Percentiles rank a stretch among this genome's conserved stretches.
phyloP scores from a whole-genome alignment of 306 rosid species.

The Mimosa bimucronata region DNA sequence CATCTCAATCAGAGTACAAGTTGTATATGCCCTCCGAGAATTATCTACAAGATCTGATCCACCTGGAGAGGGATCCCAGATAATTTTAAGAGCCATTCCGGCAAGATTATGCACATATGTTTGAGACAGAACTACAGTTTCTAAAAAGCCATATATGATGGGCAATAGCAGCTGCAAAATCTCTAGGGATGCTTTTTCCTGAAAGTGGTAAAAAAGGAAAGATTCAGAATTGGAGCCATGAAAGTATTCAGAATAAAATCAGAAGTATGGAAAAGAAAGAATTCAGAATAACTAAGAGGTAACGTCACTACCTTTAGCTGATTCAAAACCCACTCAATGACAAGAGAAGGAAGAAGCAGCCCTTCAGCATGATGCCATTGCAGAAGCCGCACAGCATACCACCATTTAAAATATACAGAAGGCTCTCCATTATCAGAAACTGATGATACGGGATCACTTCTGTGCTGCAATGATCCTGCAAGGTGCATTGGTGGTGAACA shows the following conservation, averaged over 20 bases:
- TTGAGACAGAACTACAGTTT: conserved; percentile 82
- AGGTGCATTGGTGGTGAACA: conserved; percentile 62
- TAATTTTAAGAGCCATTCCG: conserved; percentile 69
- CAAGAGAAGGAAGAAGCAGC: conserved; percentile 76
- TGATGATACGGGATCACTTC: conserved; percentile 55
- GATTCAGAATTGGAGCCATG: conserved; percentile 37
- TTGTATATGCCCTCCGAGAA: conserved; percentile 85
- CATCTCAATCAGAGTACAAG: conserved; percentile 82
- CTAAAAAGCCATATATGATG: conserved; percentile 82
- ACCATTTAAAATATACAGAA: conserved; percentile 88
- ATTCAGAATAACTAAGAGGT: conserved; percentile 3
- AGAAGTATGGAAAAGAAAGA: background rate
- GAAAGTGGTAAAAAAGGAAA: conserved; percentile 42
- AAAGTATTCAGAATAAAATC: conserved; percentile 6
- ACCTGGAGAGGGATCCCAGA: conserved; percentile 87
- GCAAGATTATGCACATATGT: conserved; percentile 85
- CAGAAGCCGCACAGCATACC: conserved; percentile 88
- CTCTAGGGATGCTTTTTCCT: conserved; percentile 87
- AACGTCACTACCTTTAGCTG: conserved; percentile 73
- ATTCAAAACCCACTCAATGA: conserved; percentile 91
- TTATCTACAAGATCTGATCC: conserved; percentile 96
- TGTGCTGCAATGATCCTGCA: conserved; percentile 63
- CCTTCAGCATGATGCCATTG: conserved; percentile 97
- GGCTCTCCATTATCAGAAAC: conserved; percentile 72
- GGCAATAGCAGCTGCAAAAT: conserved; percentile 87